Base-by-base conservation (phyloP, 345 rosid species). In the Euphorbia tirucalli region DNA sequence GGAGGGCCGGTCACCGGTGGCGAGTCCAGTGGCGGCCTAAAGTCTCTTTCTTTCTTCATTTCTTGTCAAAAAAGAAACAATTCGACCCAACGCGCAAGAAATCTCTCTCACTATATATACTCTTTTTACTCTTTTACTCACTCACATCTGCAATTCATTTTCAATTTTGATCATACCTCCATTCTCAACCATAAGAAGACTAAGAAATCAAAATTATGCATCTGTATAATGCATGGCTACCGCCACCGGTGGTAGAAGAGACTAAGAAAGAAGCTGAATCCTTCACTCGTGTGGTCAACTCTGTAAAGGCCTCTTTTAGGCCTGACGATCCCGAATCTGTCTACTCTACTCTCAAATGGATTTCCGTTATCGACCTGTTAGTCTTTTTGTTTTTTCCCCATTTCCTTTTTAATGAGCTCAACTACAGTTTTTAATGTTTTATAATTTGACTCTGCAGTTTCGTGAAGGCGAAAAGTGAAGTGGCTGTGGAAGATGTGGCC, bases 171-270 rank as follows among this genome's bases (percentile, higher is more conserved):
- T 56, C 30, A 3, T 7, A 24, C 0, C 30, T 56, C 30, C 60
- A 56, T 0, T 56, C 15, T 25, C 60, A 52, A 22, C 59, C 60
- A 56, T 10, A 22, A 22, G 13, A 56, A 56, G 55, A 50, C 6
- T 7, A 3, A 24, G 13, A 7, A 41, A 41, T 11, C 27, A 21
- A 10, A 8, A 56, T 1, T 24, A 95, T 92, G 99, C 99, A 95
- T 84, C 90, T 92, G 71, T 92, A 89, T 85, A 92, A 95, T 83
- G 97, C 86, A 31, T 92, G 96, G 99, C 75, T 95, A 71, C 99
- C 99, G 24, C 99, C 97, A 25, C 93, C 93, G 41, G 93, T 95
- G 70, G 97, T 87, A 69, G 93, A 87, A 79, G 91, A 87, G 78
- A 85, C 97, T 69, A 83, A 78, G 85, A 84, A 81, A 75, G 99